Conservation (phyloP, 306 rosid genomes). For the Dryas drummondii region DNA sequence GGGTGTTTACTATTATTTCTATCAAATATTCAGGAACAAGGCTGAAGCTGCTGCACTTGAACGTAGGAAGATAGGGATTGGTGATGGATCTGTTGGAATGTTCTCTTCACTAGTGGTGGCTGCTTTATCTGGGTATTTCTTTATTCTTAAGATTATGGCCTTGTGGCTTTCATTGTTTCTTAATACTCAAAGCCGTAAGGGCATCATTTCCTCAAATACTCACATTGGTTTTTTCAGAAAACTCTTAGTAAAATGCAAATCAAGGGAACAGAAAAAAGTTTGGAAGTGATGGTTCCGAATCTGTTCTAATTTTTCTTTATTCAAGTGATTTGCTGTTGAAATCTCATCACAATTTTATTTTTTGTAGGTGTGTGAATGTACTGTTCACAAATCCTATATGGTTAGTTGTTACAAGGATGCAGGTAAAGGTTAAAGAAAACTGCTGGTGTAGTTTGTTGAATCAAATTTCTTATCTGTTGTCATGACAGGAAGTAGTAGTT, state of each 20-base stretch:
- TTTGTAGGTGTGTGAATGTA: constrained; percentile 88
- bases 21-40: constrained; percentile 97
- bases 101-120: constrained; percentile 87
- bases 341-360: constrained; percentile 25
- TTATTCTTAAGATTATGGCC: not conserved
- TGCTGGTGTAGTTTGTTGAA: too few relatives aligned
- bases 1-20: constrained; percentile 99
- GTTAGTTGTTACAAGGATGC: constrained; percentile 94
- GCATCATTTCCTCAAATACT: not conserved
- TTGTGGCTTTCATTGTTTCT: not conserved
- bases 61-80: constrained; percentile 56
- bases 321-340: constrained; percentile 20
- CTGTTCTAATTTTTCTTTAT: not conserved
- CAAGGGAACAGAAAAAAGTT: constrained; percentile 2
- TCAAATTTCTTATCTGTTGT: too few relatives aligned
- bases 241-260: not conserved
- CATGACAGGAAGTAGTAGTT: too few relatives aligned
- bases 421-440: constrained; percentile 48
- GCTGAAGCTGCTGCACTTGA: constrained; percentile 69
- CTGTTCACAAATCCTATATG: constrained; percentile 91
- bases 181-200: not conserved
- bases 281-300: not conserved
- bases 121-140: constrained; percentile 82
- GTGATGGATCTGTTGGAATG: constrained; percentile 96
- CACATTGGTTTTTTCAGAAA: not conserved